Evolutionary conservation across 129 eudicot genomes (phyloP), one percentile per base, ranked within the genome.

Genomic region (Ambrosia artemisiifolia): DNA sequence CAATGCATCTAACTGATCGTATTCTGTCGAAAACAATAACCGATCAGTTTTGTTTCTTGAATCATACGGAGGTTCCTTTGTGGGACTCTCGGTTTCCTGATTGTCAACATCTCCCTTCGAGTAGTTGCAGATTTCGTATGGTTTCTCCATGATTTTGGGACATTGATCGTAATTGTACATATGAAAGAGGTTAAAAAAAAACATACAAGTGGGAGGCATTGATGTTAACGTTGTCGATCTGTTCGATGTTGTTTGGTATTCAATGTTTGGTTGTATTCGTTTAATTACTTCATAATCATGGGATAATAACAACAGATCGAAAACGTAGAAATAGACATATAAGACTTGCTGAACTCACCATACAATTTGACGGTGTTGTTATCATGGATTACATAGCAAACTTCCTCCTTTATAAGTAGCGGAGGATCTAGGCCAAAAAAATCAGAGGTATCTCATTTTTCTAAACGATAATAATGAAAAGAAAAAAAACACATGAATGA

Each of bases 201-300:
- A 24, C 3, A 33, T 11, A 11, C 55, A 56, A 48, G 19, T 4
- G 12, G 65, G 28, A 19, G 49, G 61, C 71, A 62, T 70, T 61
- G 76, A 60, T 49, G 76, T 70, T 62, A 77, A 61, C 81, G 28
- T n/a, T 69, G 57, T 61, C 47, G 76, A 59, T 70, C 48, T 62
- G 76, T 77, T 24, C 71, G 48, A 60, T 69, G 76, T 61, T 24
- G 42, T 63, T 69, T 35, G 4, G 38, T 6, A 38, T 1, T 24
- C 28, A 38, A 38, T 2, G 43, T 38, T 38, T 38, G 10, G 0
- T 0, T 24, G 28, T 24, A 24, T 24, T 24, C 28, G 28, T 38
- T 38, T 36, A 8, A 36, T 36, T 38, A 6, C 5, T 38, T 38
- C 43, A 38, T 36, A 36, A 36, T 36, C 42, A 36, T 4, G 7